Conservation (phyloP, 768 basidiomycete genomes). For the Agrocybe praecox region DNA sequence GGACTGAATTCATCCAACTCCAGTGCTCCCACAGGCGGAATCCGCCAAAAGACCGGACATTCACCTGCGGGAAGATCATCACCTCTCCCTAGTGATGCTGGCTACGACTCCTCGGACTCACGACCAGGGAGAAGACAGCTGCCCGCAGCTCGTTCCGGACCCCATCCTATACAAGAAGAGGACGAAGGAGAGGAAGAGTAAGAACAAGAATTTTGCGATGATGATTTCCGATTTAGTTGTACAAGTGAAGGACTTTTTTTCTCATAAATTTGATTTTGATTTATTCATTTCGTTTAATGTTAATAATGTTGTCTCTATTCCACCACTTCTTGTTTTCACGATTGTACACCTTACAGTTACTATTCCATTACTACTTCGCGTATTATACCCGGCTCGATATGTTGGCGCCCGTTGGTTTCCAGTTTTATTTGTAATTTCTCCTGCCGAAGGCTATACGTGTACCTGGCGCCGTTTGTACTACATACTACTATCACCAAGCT, state of each 20-base stretch:
- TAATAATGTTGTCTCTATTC: background rate
- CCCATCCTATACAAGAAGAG: conserved; percentile 80
- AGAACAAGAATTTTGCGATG: conserved; percentile 4
- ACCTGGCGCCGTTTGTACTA: too few relatives aligned
- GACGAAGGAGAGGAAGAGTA: conserved; percentile 83
- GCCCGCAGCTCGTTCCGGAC: conserved; percentile 67
- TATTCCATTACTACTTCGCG: conserved; percentile 7
- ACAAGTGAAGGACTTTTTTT: background rate
- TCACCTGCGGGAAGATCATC: conserved; percentile 64
- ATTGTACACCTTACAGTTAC: conserved; percentile 9
- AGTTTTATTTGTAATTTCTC: background rate
- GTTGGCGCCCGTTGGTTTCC: background rate
- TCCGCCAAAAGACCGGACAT: conserved; percentile 52
- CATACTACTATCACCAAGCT: too few relatives aligned
- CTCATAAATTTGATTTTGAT: conserved; percentile 1
- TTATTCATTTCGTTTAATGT: conserved; percentile 14
- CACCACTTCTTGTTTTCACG: background rate
- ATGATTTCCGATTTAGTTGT: conserved; percentile 9
- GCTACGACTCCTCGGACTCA: conserved; percentile 49
- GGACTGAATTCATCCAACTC: conserved; percentile 11
- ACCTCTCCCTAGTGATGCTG: conserved; percentile 48
- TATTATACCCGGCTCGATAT: background rate
- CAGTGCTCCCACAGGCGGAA: conserved; percentile 17
- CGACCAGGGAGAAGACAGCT: conserved; percentile 68
- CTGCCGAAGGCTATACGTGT: too few relatives aligned